A percentile compares a stretch with the other conserved stretches of the same genome.
Evolutionary conservation across 306 rosid genomes (phyloP).

Genomic region (Corylus avellana): DNA sequence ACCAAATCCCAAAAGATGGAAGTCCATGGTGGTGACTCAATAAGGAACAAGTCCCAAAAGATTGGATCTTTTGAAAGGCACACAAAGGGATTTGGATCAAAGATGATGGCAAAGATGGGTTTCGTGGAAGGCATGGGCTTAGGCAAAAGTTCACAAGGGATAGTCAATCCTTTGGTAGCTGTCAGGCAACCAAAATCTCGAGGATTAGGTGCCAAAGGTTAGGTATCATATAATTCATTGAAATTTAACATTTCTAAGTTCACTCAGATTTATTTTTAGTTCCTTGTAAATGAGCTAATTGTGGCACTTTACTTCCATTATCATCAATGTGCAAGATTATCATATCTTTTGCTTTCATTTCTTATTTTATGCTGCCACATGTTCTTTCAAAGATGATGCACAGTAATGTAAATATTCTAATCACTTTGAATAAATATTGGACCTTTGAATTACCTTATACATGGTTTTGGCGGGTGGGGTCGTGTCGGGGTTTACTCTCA

Average conservation of each 20-base stretch:
- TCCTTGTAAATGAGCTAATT: constrained; percentile 9
- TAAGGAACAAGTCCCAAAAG: constrained; percentile 30
- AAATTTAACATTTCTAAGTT: constrained; percentile 11
- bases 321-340: neutral
- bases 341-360: neutral
- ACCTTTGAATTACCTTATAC: too few species aligned
- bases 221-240: constrained; percentile 2
- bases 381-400: neutral
- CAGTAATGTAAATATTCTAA: neutral
- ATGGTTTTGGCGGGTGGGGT: too few species aligned
- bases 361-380: neutral
- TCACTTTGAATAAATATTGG: neutral
- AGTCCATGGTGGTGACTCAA: constrained; percentile 23
- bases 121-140: constrained; percentile 84
- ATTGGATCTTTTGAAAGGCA: constrained; percentile 82
- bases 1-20: neutral
- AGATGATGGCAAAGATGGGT: constrained; percentile 97
- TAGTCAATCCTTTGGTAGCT: constrained; percentile 67
- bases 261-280: neutral
- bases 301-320: constrained; percentile 2
- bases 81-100: constrained; percentile 89
- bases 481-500: too few species aligned
- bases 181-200: constrained; percentile 69
- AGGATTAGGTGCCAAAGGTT: constrained; percentile 77
- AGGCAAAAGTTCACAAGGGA: constrained; percentile 82